Percentiles rank a stretch among this genome's conserved stretches.
Conservation (phyloP, 805 yeast species). For the Saturnispora galanensis region DNA sequence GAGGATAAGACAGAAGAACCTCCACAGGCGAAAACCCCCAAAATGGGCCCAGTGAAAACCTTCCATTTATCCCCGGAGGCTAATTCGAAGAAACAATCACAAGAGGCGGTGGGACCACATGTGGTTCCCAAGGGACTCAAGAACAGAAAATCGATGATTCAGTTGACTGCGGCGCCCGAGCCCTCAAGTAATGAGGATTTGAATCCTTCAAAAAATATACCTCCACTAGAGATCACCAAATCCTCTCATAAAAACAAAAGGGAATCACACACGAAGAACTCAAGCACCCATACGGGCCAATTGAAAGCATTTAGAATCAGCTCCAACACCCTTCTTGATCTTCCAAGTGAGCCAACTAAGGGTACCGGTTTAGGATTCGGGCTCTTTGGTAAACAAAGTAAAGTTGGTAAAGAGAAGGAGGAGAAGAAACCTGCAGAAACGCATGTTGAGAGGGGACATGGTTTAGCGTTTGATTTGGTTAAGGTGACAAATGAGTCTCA, state of each 20-base stretch:
- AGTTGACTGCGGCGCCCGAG: conserved; percentile 4
- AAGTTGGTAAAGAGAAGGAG: background rate
- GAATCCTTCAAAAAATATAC: background rate
- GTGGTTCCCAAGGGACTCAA: background rate
- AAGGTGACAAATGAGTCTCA: conserved; percentile 2
- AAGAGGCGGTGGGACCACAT: background rate
- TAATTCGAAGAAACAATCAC: background rate
- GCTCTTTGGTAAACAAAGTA: background rate
- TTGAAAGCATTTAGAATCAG: conserved; percentile 11
- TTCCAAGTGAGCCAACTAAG: background rate
- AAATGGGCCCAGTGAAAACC: background rate
- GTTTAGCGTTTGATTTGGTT: conserved; percentile 7
- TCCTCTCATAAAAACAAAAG: too few species aligned
- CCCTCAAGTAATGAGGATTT: background rate
- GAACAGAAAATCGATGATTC: conserved; percentile 7
- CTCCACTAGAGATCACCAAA: background rate
- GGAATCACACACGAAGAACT: background rate
- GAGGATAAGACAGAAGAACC: background rate
- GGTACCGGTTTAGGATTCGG: background rate
- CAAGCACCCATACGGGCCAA: background rate
- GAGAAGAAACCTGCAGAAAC: too few species aligned
- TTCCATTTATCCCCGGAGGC: conserved; percentile 6
- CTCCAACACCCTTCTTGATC: background rate
- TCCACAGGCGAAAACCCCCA: background rate
- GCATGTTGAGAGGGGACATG: background rate